Base-by-base conservation (phyloP, 352 stramenopile species). In the Chrysophaeum taylorii region DNA sequence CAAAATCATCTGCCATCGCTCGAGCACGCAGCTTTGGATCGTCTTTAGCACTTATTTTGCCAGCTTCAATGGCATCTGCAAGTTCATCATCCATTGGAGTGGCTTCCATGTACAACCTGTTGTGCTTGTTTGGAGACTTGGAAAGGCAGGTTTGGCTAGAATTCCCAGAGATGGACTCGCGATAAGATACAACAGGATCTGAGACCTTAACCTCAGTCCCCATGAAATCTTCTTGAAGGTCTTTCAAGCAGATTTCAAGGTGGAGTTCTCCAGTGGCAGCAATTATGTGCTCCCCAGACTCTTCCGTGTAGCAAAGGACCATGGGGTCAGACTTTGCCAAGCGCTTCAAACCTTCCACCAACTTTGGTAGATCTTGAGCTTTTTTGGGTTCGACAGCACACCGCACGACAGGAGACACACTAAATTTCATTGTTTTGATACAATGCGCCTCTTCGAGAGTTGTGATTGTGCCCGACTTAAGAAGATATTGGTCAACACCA, bases 351-450 rank as follows among this genome's bases (percentile, higher is more conserved):
- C 96, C 96, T 80, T 99, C 95, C 15, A 99, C 94, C 72, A 99
- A 91, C 91, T 99, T 99, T 66, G 96, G 95, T 73, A 99, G 86
- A 87, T 99, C 95, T 45, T 91, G 85, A 61, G 94, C 92, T 73
- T 97, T 98, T 90, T 98, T 98, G 50, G 94, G 93, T 82, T 98
- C 94, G 39, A 99, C 96, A 70, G 96, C 96, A 67, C 98, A 96
- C 86, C 94, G 93, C 78, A 99, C 95, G 78, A 99, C 95, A 45
- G 95, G 95, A 63, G 94, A 98, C 66, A 99, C 95, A 68, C 91
- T 97, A 85, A 99, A 99, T 86, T 99, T 99, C 94, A 99, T 99
- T 68, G 94, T 98, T 84, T 96, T 96, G 84, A 99, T 98, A 50
- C 84, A 94, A 89, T 97, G 89, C 63, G 92, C 95, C 75, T 99